Evolutionary conservation across 2,329 filamentous ascomycete species (phyloP), one percentile per base, ranked within the genome.

Genomic region (Setomelanomma holmii): DNA sequence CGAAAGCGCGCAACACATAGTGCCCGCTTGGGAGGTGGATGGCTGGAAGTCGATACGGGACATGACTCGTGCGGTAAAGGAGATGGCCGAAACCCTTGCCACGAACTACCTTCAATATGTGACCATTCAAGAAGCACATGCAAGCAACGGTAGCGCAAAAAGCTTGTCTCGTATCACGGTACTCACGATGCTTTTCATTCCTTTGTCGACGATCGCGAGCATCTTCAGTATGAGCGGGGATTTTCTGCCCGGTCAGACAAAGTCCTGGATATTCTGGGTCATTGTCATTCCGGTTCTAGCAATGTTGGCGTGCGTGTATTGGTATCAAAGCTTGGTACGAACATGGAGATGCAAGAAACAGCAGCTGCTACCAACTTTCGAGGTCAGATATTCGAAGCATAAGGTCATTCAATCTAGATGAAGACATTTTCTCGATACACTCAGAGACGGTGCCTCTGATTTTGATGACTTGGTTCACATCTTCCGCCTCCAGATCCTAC

Each of bases 181-280:
- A 11, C 17, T 51, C 14, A 53, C 50, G 4, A 56, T 53, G 50
- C n/a, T 56, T 17, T 53, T 56, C 34, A 46, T 56, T 10, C 54
- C 54, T 8, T 8, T 56, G 14, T 53, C 50, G 11, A 53, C 50
- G 3, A 36, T 48, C 5, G 42, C 50, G 6, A 42, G 41, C 4
- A 53, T 53, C 4, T 53, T 56, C 19, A 50, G 45, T 5, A 56
- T 56, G 50, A 23, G 42, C 7, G 54, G 41, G 2, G 50, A 53
- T 10, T 53, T 51, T 12, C 19, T 56, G 21, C 54, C 50, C 1
- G 54, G 54, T 0, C 16, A 40, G 24, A 33, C 27, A 10, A 48
- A 42, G n/a, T 24, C 42, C 12, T 56, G 50, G 50, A 20, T 56
- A 8, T 56, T 45, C 38, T 56, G 45, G 49, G 50, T 41, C 1